These are phyloP conservation scores for Toxoplasma gondii DNA, from an alignment of 169 alveolate genomes.

Conservation along the genomic window DNA sequence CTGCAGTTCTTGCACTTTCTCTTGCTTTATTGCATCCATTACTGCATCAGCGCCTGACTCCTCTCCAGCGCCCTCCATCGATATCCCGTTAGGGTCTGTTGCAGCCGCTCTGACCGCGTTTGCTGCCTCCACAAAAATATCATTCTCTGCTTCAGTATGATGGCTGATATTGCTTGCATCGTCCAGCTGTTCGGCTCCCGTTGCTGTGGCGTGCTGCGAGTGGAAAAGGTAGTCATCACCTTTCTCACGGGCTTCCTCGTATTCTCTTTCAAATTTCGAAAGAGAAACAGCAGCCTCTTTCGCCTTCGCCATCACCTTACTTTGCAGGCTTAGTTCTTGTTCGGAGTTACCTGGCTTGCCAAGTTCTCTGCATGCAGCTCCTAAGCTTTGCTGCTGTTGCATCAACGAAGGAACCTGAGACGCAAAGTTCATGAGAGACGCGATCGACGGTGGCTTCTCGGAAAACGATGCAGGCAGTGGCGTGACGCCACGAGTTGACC, in stretches of 20 bases:
- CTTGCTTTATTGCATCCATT: neutral
- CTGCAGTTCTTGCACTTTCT: neutral
- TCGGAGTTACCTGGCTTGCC: neutral
- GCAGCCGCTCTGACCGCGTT: neutral
- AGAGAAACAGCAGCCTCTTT: neutral
- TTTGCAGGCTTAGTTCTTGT: neutral
- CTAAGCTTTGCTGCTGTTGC: conserved; percentile 19
- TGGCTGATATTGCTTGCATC: neutral
- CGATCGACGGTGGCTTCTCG: neutral
- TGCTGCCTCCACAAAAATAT: neutral
- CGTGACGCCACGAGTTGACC: neutral
- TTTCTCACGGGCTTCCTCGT: neutral
- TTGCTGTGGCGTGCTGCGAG: neutral
- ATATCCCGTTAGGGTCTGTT: neutral
- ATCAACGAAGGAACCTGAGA: neutral
- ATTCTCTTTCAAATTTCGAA: neutral
- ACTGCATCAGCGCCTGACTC: neutral
- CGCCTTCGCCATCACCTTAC: neutral
- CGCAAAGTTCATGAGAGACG: conserved; percentile 11
- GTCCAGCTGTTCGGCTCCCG: neutral
- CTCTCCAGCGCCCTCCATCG: neutral
- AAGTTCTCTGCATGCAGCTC: conserved; percentile 30
- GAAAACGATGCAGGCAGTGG: conserved; percentile 31
- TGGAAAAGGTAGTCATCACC: neutral
- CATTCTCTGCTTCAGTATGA: neutral